Evolutionary conservation across 2,329 filamentous ascomycete genomes (phyloP).

Genomic region (Xylaria sp.): DNA sequence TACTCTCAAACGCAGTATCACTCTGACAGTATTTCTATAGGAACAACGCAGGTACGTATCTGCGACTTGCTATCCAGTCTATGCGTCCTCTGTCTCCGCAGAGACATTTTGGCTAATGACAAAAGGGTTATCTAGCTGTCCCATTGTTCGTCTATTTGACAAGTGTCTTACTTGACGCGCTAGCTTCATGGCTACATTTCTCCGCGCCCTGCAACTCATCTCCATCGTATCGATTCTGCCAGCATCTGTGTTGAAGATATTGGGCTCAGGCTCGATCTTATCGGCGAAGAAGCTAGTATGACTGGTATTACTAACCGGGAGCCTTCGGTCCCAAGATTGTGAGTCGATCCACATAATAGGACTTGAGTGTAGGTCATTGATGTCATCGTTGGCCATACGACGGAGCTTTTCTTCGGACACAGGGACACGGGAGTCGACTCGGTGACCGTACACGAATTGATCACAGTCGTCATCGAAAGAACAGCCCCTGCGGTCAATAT

Average conservation of each 20-base stretch:
- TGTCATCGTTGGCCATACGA: not conserved
- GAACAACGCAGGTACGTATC: too few species aligned
- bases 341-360: not conserved
- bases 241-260: not conserved
- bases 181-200: conserved; percentile 6
- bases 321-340: not conserved
- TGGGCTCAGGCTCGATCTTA: not conserved
- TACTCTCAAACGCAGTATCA: too few species aligned
- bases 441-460: conserved; percentile 2
- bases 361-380: not conserved
- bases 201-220: conserved; percentile 12
- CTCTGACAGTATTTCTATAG: too few species aligned
- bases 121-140: too few species aligned
- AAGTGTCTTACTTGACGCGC: not conserved
- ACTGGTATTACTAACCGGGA: not conserved
- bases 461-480: conserved; percentile 1
- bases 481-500: not conserved
- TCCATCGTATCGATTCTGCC: not conserved
- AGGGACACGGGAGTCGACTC: conserved; percentile 2
- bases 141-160: too few species aligned
- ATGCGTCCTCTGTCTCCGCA: too few species aligned
- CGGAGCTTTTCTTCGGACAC: not conserved
- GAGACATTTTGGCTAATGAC: too few species aligned
- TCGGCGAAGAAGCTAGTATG: not conserved
- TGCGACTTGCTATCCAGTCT: too few species aligned